Evolutionary conservation across 176 grass and related monocot genomes (phyloP).

Genomic region (Saccharum spontaneum): DNA sequence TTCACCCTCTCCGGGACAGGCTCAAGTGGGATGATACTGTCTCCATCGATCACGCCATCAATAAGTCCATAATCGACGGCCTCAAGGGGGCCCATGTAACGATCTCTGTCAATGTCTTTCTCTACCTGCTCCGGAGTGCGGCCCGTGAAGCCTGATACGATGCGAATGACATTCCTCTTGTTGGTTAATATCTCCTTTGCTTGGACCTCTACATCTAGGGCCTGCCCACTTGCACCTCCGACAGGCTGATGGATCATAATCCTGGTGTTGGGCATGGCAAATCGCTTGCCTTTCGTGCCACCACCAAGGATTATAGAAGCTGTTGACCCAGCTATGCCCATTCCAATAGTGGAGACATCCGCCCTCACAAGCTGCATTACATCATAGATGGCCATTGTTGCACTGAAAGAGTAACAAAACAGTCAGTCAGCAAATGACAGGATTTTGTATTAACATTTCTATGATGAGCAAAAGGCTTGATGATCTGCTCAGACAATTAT

Average conservation of each 20-base stretch:
- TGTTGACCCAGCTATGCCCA: slow-evolving; percentile 82
- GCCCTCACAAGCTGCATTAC: slow-evolving; percentile 84
- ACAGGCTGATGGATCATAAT: slow-evolving; percentile 93
- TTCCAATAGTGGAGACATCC: slow-evolving; percentile 75
- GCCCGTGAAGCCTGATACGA: slow-evolving; percentile 64
- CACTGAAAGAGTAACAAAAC: slow-evolving; percentile 49
- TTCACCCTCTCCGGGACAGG: slow-evolving; percentile 67
- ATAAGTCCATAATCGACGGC: slow-evolving; percentile 89
- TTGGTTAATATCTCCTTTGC: slow-evolving; percentile 76
- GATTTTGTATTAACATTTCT: slow-evolving; percentile 10
- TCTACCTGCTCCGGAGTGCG: slow-evolving; percentile 66
- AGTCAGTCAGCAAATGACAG: background rate
- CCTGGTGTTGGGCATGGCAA: slow-evolving; percentile 95
- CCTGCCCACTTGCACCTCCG: slow-evolving; percentile 76
- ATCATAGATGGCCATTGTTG: slow-evolving; percentile 94
- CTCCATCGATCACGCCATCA: slow-evolving; percentile 72
- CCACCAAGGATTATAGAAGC: slow-evolving; percentile 86
- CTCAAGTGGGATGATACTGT: slow-evolving; percentile 69
- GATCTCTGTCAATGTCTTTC: slow-evolving; percentile 89
- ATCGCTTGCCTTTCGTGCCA: slow-evolving; percentile 84
- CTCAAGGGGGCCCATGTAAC: slow-evolving; percentile 90
- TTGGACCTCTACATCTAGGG: slow-evolving; percentile 72
- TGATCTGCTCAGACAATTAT: background rate
- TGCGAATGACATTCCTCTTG: slow-evolving; percentile 72
- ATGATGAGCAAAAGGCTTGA: background rate